A percentile compares a stretch with the other conserved stretches of the same genome.
These are phyloP conservation scores for Petunia hybrid DNA, from an alignment of 305 asterid genomes.

Conservation along the genomic window DNA sequence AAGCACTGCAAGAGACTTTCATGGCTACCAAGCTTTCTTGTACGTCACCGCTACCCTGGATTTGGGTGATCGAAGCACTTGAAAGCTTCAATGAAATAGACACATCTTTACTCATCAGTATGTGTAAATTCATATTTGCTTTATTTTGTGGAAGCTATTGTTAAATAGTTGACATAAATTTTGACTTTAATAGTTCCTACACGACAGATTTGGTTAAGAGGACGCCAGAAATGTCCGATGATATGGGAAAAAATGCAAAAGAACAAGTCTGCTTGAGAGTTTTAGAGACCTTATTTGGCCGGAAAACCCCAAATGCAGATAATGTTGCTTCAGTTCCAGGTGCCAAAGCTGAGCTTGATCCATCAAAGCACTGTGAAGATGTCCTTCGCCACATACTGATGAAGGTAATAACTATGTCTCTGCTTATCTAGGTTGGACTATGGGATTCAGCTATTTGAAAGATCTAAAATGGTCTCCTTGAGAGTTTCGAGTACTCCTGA, in stretches of 20 bases:
- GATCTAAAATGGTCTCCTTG: slow-evolving; percentile 22
- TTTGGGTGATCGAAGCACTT: slow-evolving; percentile 59
- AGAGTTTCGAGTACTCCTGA: not conserved
- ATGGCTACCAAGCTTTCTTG: slow-evolving; percentile 54
- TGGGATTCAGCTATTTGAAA: slow-evolving; percentile 23
- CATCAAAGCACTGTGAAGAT: slow-evolving; percentile 56
- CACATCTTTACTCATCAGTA: slow-evolving; percentile 57
- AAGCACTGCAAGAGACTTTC: slow-evolving; percentile 44
- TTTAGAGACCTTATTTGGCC: slow-evolving; percentile 49
- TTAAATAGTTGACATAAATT: slow-evolving; percentile 30
- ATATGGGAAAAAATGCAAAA: slow-evolving; percentile 50
- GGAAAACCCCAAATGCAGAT: slow-evolving; percentile 39
- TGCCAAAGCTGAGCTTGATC: slow-evolving; percentile 50
- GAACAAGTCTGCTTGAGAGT: slow-evolving; percentile 57
- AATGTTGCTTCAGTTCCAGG: slow-evolving; percentile 38
- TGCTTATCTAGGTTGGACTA: not conserved
- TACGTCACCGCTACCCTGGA: slow-evolving; percentile 53
- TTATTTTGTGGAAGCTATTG: slow-evolving; percentile 31
- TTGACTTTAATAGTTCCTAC: slow-evolving; percentile 40
- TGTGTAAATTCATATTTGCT: slow-evolving; percentile 23
- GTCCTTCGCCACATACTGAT: slow-evolving; percentile 48
- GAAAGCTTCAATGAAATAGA: slow-evolving; percentile 54
- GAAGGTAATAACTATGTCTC: slow-evolving; percentile 47
- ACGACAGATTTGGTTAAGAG: slow-evolving; percentile 56
- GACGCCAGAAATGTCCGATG: slow-evolving; percentile 45